Base-by-base conservation (phyloP, 257 asterid genomes). In the Verbascum thapsus region DNA sequence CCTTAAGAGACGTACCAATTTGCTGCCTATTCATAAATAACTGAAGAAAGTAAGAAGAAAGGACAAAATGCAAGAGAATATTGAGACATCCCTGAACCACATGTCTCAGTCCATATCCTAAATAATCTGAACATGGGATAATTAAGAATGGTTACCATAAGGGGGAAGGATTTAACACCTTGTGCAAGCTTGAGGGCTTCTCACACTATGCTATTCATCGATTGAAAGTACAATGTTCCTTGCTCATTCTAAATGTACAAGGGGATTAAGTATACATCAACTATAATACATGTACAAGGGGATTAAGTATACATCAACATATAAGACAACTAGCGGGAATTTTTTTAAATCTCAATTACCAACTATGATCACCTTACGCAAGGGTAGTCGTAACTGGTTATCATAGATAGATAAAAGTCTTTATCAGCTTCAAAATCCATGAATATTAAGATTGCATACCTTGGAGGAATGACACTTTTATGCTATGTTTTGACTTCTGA, bases 341-440 rank as follows among this genome's bases (percentile, higher is more conserved):
- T 15, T 37, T 32, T 11, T n/a, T n/a, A n/a, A n/a, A 60, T 42
- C 56, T n/a, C 54, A 51, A 32, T 22, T 13, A 59, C 10, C 30
- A 16, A n/a, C 34, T 30, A 16, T 26, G 47, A 37, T 68, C 30
- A 22, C 43, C 53, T 30, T 59, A 59, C 16, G 19, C 20, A 10
- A 62, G 30, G 57, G 42, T 12, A 32, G 19, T 17, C 3, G 43
- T 7, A 42, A 19, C 19, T 34, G 30, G 26, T 44, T 10, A 43
- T n/a, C 50, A 34, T 43, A 51, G 17, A 7, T 54, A 17, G 1
- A 26, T 7, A 37, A 17, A 23, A 18, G n/a, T 38, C 16, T 37
- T 53, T 13, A 53, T 30, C 63, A 53, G 19, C 62, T 52, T 41
- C 61, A 48, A n/a, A 50, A 16, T 40, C 17, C 44, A 52, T 20